Evolutionary conservation across 2,329 filamentous ascomycete species (phyloP), one percentile per base, ranked within the genome.

Genomic region (Ophiostoma himal-ulmi): DNA sequence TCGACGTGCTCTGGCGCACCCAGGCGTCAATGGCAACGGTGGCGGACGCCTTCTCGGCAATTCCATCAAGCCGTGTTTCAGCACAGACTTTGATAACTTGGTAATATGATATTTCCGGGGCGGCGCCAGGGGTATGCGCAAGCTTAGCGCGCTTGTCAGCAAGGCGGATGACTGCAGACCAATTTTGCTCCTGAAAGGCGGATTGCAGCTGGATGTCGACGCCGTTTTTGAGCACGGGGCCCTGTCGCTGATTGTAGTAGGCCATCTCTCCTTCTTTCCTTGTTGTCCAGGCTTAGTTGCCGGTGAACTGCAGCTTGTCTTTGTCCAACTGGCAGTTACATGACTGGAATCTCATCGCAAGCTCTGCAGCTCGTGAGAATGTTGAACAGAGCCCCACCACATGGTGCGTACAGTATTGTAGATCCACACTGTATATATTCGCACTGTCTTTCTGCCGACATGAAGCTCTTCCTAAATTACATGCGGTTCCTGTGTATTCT

Each of bases 201-300:
- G 82, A 80, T 78, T 86, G 83, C 11, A 88, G 80, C 78, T 85
- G 83, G 68, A 84, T 79, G 73, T 86, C 84, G 68, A 85, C 82
- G 72, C 81, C 83, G 75, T 81, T 82, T 74, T 81, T 84, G 65
- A 86, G 81, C 66, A 78, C 75, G 64, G 80, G 80, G 68, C 75
- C 76, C 69, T 73, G 70, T 71, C 26, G 44, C 54, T 67, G 60
- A 20, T 65, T 73, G 72, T 77, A 77, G 60, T 70, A 74, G 37
- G 74, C 70, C 75, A 76, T 76, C 7, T 26, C 44, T 5, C 39
- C 14, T 39, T 64, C 37, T n/a, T n/a, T 39, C 22, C 5, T 13
- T 34, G 11, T 17, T 26, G 17, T 20, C 7, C 8, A 20, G 44
- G 44, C 44, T 48, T n/a, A 20, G 17, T 20, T 4, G 44, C 44